Conservation (phyloP, 2,329 filamentous ascomycete species). For the Teratosphaeria gauchensis region DNA sequence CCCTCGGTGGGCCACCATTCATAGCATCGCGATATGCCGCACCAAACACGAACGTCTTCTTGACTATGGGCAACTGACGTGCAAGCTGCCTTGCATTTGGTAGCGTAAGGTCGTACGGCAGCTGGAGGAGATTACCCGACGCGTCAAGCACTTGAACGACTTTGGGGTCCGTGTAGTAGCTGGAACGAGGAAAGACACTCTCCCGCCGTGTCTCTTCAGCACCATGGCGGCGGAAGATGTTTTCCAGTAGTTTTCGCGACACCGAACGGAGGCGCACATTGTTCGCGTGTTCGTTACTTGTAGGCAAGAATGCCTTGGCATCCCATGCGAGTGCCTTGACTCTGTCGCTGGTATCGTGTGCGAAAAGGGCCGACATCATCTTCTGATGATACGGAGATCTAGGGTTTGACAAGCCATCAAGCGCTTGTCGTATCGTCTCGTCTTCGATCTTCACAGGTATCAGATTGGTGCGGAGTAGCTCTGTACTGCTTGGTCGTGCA, state of each 20-base stretch:
- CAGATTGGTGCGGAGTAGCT: constrained; percentile 75
- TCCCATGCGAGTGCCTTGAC: constrained; percentile 60
- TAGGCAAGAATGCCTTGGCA: constrained; percentile 19
- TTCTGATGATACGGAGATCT: constrained; percentile 82
- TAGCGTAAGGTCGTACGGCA: constrained; percentile 89
- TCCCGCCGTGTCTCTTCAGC: constrained; percentile 71
- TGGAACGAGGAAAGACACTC: constrained; percentile 70
- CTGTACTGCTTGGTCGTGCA: constrained; percentile 69
- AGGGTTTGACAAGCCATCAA: constrained; percentile 71
- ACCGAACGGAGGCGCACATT: constrained; percentile 28
- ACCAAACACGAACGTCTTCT: constrained; percentile 79
- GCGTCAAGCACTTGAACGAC: constrained; percentile 73
- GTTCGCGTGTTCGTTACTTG: constrained; percentile 11
- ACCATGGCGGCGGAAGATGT: constrained; percentile 80
- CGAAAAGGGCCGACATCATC: constrained; percentile 76
- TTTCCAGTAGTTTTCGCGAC: constrained; percentile 63
- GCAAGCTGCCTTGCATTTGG: constrained; percentile 80
- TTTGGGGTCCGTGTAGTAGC: constrained; percentile 59
- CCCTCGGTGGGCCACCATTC: constrained; percentile 70
- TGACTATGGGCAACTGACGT: constrained; percentile 53
- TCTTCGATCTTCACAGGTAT: constrained; percentile 88
- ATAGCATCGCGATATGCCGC: constrained; percentile 73
- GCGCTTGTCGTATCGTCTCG: constrained; percentile 74
- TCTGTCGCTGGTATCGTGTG: constrained; percentile 38
- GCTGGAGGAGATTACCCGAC: constrained; percentile 76